phyloP scores from a whole-genome alignment of 805 yeast genomes.

The Kodamaea laetipori region DNA sequence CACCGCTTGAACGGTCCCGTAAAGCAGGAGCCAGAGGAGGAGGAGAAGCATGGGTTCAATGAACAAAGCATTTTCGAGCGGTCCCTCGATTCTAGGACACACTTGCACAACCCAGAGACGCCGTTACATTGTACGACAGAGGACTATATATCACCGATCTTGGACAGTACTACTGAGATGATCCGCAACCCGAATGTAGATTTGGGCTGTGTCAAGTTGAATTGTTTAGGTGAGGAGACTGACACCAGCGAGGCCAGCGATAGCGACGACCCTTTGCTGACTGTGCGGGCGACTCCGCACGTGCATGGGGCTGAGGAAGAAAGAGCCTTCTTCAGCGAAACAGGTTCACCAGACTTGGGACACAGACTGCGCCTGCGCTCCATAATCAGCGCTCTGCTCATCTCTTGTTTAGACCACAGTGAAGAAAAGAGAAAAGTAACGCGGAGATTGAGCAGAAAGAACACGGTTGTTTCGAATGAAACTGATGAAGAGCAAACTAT shows the following conservation, averaged over 20 bases:
- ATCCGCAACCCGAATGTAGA: constrained; percentile 29
- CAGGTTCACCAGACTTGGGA: constrained; percentile 6
- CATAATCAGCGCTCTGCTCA: constrained; percentile 23
- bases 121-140: constrained; percentile 32
- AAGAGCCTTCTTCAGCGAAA: background rate
- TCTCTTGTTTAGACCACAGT: constrained; percentile 21
- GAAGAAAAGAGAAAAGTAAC: constrained; percentile 10
- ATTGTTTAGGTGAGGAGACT: constrained; percentile 19
- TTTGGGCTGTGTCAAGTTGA: constrained; percentile 26
- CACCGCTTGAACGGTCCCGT: constrained; percentile 9
- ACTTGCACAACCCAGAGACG: constrained; percentile 17
- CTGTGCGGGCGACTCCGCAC: background rate
- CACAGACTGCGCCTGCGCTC: constrained; percentile 22
- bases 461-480: background rate
- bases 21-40: background rate
- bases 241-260: constrained; percentile 13
- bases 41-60: background rate
- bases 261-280: constrained; percentile 10
- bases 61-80: constrained; percentile 17
- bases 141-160: constrained; percentile 32
- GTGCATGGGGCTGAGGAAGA: constrained; percentile 10
- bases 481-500: constrained; percentile 22
- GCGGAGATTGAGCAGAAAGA: constrained; percentile 8
- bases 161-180: constrained; percentile 35
- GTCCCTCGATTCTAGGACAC: constrained; percentile 11